phyloP scores from a whole-genome alignment of 495 filamentous ascomycete species.

The Hypoxylon trugodes region DNA sequence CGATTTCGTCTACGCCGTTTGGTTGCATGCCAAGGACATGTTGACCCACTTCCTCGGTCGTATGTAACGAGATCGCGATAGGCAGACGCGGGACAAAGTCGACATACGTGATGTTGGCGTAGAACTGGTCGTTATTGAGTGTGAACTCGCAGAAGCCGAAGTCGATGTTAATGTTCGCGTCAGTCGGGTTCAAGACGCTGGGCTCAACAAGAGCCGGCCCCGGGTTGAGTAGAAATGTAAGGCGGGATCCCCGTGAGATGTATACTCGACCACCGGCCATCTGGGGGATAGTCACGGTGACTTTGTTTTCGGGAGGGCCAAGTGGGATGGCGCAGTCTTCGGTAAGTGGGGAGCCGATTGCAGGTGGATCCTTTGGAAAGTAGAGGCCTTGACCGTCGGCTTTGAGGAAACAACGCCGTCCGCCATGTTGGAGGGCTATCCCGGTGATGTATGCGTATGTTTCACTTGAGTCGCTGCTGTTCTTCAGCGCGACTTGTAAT shows the following conservation, averaged over 20 bases:
- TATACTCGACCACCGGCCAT: conserved; percentile 75
- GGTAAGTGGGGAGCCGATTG: conserved; percentile 57
- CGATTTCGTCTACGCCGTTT: conserved; percentile 67
- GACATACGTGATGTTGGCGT: conserved; percentile 81
- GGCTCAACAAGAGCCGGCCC: conserved; percentile 78
- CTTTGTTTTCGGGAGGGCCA: conserved; percentile 66
- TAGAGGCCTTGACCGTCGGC: conserved; percentile 45
- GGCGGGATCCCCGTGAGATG: conserved; percentile 66
- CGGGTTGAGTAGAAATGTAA: conserved; percentile 79
- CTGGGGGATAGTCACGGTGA: conserved; percentile 70
- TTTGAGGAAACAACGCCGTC: conserved; percentile 48
- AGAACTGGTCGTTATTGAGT: conserved; percentile 72
- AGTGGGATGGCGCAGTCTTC: conserved; percentile 73
- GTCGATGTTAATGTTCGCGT: conserved; percentile 69
- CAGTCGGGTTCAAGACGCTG: conserved; percentile 72
- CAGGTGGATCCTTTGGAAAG: conserved; percentile 49
- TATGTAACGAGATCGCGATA: conserved; percentile 68
- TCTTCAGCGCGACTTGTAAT: conserved; percentile 50
- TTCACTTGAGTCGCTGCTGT: conserved; percentile 44
- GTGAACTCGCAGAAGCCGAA: conserved; percentile 85
- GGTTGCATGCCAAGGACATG: conserved; percentile 67
- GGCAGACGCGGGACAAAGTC: conserved; percentile 75
- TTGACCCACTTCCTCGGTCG: conserved; percentile 59
- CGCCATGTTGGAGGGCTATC: conserved; percentile 50
- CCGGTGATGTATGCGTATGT: conserved; percentile 56